phyloP scores from a whole-genome alignment of 495 filamentous ascomycete species.

The Astrothelium macrocarpum region DNA sequence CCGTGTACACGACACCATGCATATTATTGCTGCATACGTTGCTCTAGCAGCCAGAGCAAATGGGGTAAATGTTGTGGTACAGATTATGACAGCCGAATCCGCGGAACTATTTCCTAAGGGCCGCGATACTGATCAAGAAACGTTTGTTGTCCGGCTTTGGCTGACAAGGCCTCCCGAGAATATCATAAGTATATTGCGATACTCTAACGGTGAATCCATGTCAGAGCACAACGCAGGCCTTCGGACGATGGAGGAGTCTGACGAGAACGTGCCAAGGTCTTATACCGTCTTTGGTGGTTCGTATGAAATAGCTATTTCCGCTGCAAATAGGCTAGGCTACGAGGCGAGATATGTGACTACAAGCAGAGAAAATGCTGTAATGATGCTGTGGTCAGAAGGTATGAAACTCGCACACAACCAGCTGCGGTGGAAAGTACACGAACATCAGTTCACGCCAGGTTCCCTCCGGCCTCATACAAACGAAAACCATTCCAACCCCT shows the following conservation, averaged over 20 bases:
- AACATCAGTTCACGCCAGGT: background rate
- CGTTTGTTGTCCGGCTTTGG: background rate
- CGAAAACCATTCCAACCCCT: background rate
- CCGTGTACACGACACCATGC: background rate
- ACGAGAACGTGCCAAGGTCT: background rate
- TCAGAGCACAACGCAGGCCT: background rate
- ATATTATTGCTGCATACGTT: background rate
- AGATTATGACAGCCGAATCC: background rate
- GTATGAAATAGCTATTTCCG: background rate
- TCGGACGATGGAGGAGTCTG: background rate
- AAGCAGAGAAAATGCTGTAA: background rate
- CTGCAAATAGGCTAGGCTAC: background rate
- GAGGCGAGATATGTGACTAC: background rate
- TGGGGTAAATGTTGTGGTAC: background rate
- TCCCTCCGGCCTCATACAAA: background rate
- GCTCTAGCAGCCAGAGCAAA: background rate
- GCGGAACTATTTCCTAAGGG: background rate
- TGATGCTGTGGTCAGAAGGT: background rate
- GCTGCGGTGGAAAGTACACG: background rate
- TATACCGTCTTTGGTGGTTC: background rate
- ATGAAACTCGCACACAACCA: background rate
- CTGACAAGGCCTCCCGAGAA: background rate
- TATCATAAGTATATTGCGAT: background rate
- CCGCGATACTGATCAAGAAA: background rate
- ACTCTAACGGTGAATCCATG: background rate